Base-by-base conservation (phyloP, 495 filamentous ascomycete species). In the Penicillium maclennaniae region DNA sequence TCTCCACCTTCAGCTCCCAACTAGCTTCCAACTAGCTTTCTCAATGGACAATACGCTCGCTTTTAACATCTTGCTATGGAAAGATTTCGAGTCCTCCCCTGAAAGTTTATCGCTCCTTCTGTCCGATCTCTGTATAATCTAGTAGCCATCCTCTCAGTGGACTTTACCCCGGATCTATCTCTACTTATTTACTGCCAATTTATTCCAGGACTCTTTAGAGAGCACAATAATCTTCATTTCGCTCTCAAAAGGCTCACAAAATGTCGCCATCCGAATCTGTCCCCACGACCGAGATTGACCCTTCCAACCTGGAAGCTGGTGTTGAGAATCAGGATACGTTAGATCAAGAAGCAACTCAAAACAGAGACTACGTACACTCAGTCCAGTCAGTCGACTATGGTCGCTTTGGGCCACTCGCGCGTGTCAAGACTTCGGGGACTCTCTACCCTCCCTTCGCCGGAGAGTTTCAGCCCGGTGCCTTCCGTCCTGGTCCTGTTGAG, bases 391-490 rank as follows among this genome's bases (percentile, higher is more conserved):
- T 57, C 28, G 58, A 66, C 34, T 67, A 67, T 41, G 37, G 21
- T 23, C 36, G 19, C 34, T 69, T 66, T 36, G 66, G 72, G 63
- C 86, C 88, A 12, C 79, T 89, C 31, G 80, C 80, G 14, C 81
- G 85, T 62, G 66, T 79, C 56, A 82, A 84, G 68, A 79, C 83
- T 12, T 77, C 76, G 48, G 77, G 81, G 44, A 81, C 76, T 10
- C 71, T 76, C n/a, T 67, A 88, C 39, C 85, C 87, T 37, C 86
- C 91, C 68, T 95, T 93, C 66, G 91, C 88, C 51, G 91, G 90
- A 73, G 87, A 89, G 55, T 87, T 92, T 71, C 91, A 96, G 67
- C 91, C 91, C 6, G 91, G 89, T 78, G 82, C 88, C 7, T 95
- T 87, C 73, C 79, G 73, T 9, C 41, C 49, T 4, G 39, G 49